Conservation (phyloP, 202 grass and related monocot genomes). For the Saccharum hybrid region DNA sequence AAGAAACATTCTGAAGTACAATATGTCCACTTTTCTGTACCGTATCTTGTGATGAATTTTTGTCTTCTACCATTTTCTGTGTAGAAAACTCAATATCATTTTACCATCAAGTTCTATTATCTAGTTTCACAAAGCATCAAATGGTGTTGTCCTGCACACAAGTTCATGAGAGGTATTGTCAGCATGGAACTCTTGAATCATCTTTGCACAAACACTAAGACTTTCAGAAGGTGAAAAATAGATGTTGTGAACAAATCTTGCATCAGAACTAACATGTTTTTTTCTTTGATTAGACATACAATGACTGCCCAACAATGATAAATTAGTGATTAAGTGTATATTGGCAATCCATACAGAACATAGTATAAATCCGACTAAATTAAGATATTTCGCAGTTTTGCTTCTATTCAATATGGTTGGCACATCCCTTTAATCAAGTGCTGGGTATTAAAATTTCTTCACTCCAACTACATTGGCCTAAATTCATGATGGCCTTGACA, state of each 20-base stretch:
- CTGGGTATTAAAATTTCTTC: conserved; percentile 47
- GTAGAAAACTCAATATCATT: conserved; percentile 24
- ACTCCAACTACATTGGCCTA: conserved; percentile 39
- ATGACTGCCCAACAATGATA: conserved; percentile 6
- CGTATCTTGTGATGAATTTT: conserved; percentile 39
- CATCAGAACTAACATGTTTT: background rate
- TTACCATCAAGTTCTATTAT: conserved; percentile 6
- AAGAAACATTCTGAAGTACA: conserved; percentile 43
- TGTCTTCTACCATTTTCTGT: conserved; percentile 51
- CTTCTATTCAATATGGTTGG: conserved; percentile 39
- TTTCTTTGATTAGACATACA: background rate
- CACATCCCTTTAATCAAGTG: conserved; percentile 46
- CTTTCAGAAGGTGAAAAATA: conserved; percentile 26
- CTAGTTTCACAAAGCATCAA: conserved; percentile 34
- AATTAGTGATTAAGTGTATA: conserved; percentile 16
- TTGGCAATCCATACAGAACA: conserved; percentile 30
- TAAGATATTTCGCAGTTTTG: conserved; percentile 30
- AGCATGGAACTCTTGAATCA: conserved; percentile 29
- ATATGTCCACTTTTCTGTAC: conserved; percentile 45
- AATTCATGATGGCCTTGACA: conserved; percentile 43
- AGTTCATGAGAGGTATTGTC: conserved; percentile 18
- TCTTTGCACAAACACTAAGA: conserved; percentile 38
- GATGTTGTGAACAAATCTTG: conserved; percentile 15
- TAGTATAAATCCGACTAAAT: conserved; percentile 4
- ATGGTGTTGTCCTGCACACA: conserved; percentile 40